These are phyloP conservation scores for Bretschneidera sinensis DNA, from an alignment of 345 rosid genomes.

Conservation along the genomic window DNA sequence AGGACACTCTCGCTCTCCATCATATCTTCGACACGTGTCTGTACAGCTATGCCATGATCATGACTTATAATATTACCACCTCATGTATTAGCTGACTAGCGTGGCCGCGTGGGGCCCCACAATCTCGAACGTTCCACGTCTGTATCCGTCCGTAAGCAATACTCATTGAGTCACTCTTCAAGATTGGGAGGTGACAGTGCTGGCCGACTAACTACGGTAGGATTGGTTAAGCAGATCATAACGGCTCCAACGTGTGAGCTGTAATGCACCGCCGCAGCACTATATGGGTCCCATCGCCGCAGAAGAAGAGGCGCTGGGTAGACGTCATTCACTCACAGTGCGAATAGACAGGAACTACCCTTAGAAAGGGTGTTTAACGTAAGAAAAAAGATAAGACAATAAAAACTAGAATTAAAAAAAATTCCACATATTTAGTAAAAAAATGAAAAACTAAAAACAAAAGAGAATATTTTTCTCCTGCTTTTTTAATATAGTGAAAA, in stretches of 20 bases:
- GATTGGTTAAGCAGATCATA: conserved; percentile 7
- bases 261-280: conserved; percentile 24
- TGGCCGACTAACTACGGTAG: conserved; percentile 6
- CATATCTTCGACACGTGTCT: conserved; percentile 23
- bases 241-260: conserved; percentile 22
- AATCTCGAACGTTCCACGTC: conserved; percentile 25
- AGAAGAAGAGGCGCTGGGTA: background rate
- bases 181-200: background rate
- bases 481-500: too few relatives aligned
- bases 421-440: too few relatives aligned
- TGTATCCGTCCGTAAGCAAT: background rate
- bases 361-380: too few relatives aligned
- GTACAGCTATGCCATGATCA: conserved; percentile 2
- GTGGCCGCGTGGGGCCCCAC: too few relatives aligned
- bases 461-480: too few relatives aligned
- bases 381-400: too few relatives aligned
- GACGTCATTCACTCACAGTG: background rate
- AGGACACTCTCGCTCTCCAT: conserved; percentile 13
- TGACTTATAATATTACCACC: background rate
- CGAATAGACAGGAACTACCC: too few relatives aligned
- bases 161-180: background rate
- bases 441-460: too few relatives aligned
- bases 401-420: too few relatives aligned
- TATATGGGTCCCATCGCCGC: conserved; percentile 12
- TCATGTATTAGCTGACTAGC: background rate